These are phyloP conservation scores for Aschersonia sp. DNA, from an alignment of 2,329 filamentous ascomycete genomes.

Conservation along the genomic window DNA sequence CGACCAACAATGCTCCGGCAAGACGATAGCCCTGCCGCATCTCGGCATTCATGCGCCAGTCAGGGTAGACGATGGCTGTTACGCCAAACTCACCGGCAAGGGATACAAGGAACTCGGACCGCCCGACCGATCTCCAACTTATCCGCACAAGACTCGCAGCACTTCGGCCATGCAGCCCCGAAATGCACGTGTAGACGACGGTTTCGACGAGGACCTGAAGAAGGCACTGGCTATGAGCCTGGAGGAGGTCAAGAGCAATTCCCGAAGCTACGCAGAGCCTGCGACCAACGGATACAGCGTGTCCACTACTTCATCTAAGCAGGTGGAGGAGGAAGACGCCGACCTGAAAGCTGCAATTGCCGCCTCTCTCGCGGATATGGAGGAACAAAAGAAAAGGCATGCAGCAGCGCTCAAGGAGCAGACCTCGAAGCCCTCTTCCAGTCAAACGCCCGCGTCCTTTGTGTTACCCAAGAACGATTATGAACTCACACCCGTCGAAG, in stretches of 20 bases:
- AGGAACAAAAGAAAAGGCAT: slow-evolving; percentile 91
- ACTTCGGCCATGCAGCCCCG: slow-evolving; percentile 73
- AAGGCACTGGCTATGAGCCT: slow-evolving; percentile 91
- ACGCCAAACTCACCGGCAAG: slow-evolving; percentile 75
- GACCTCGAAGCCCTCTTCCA: slow-evolving; percentile 29
- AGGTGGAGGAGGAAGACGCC: slow-evolving; percentile 74
- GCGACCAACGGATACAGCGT: slow-evolving; percentile 16
- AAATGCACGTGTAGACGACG: slow-evolving; percentile 73
- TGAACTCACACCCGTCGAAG: slow-evolving; percentile 83
- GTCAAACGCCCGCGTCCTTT: slow-evolving; percentile 29
- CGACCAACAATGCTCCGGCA: slow-evolving; percentile 86
- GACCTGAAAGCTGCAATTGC: slow-evolving; percentile 92
- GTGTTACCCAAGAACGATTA: slow-evolving; percentile 76
- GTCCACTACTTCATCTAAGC: slow-evolving; percentile 13
- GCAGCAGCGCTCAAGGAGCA: slow-evolving; percentile 73
- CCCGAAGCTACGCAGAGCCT: slow-evolving; percentile 58
- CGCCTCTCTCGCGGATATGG: slow-evolving; percentile 90
- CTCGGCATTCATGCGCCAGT: slow-evolving; percentile 85
- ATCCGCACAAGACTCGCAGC: slow-evolving; percentile 49
- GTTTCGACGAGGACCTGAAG: slow-evolving; percentile 90
- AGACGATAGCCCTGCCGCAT: slow-evolving; percentile 76
- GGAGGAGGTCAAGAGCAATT: slow-evolving; percentile 73
- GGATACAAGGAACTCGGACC: slow-evolving; percentile 20
- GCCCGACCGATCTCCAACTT: slow-evolving; percentile 33
- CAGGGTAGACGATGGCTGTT: slow-evolving; percentile 90